These are phyloP conservation scores for Tilletiopsis washingtonensis DNA, from an alignment of 1,284 basidiomycete genomes.

Conservation along the genomic window DNA sequence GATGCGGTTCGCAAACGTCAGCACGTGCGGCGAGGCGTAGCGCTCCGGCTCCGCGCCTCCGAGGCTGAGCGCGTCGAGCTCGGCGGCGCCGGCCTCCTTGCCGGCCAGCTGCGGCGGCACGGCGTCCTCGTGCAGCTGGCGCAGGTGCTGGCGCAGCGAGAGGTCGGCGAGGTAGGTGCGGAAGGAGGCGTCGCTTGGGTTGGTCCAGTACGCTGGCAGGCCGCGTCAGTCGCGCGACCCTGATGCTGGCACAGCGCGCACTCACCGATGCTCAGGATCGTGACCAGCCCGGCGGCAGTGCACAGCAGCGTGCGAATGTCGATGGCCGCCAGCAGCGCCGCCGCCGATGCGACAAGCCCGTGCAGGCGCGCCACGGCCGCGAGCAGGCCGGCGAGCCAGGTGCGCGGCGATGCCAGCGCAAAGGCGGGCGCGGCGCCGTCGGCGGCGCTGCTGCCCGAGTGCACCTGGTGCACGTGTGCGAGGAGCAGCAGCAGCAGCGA, in stretches of 20 bases:
- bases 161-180: slow-evolving; percentile 87
- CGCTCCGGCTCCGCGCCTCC: not conserved
- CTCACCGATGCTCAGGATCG: slow-evolving; percentile 1
- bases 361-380: not conserved
- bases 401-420: not conserved
- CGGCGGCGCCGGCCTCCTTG: not conserved
- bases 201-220: slow-evolving; percentile 78
- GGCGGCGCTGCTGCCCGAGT: not conserved
- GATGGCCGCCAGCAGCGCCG: not conserved
- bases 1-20: slow-evolving; percentile 83
- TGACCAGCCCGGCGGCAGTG: not conserved
- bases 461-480: slow-evolving; percentile 2
- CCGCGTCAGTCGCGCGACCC: slow-evolving; percentile 8
- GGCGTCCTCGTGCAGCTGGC: slow-evolving; percentile 55
- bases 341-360: not conserved
- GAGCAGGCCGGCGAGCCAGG: not conserved
- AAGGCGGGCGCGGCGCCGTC: not conserved
- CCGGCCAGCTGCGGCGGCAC: not conserved
- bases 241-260: not conserved
- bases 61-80: not conserved
- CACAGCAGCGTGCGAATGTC: not conserved
- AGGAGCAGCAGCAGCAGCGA: slow-evolving; percentile 7
- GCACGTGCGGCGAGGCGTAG: slow-evolving; percentile 52
- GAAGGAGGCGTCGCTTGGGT: slow-evolving; percentile 84
- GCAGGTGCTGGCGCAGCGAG: slow-evolving; percentile 86